A percentile compares a stretch with the other conserved stretches of the same genome.
Evolutionary conservation across 192 early-diverging fungal genomes (phyloP).

Genomic region (Backusella macrospora): DNA sequence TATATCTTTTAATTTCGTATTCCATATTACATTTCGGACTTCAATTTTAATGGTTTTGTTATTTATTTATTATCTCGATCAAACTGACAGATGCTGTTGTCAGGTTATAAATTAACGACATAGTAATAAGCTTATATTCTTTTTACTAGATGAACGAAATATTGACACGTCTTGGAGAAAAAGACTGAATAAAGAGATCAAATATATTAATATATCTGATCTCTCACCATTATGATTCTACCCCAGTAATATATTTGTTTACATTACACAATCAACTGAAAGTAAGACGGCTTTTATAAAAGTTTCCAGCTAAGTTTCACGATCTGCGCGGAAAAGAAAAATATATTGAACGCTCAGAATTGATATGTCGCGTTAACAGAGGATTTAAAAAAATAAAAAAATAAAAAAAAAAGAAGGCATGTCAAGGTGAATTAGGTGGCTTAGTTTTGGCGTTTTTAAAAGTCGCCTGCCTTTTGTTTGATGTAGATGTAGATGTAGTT

Average conservation of each 20-base stretch:
- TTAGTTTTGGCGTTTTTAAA: not conserved
- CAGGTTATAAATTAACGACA: slow-evolving; percentile 11
- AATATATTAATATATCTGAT: not conserved
- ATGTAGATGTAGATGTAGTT: not conserved
- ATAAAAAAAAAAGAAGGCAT: not conserved
- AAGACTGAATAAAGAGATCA: not conserved
- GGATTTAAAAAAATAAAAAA: not conserved
- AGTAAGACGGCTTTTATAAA: slow-evolving; percentile 6
- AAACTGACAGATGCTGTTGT: slow-evolving; percentile 11
- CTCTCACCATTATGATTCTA: not conserved
- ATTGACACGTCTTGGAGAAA: not conserved
- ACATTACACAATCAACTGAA: slow-evolving; percentile 1
- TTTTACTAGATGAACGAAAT: not conserved
- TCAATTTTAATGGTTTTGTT: not conserved
- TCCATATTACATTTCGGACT: not conserved
- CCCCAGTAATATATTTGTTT: not conserved
- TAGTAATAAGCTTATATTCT: not conserved
- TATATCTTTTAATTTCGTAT: not conserved
- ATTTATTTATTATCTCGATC: not conserved
- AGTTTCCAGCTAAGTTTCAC: slow-evolving; percentile 1
- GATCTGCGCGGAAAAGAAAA: slow-evolving; percentile 1
- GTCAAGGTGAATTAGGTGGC: not conserved
- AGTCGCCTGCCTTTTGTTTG: not conserved
- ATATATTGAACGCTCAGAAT: not conserved
- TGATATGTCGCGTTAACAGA: not conserved